phyloP scores from a whole-genome alignment of 2,329 filamentous ascomycete species.

The Phyllosticta citrichinensis region DNA sequence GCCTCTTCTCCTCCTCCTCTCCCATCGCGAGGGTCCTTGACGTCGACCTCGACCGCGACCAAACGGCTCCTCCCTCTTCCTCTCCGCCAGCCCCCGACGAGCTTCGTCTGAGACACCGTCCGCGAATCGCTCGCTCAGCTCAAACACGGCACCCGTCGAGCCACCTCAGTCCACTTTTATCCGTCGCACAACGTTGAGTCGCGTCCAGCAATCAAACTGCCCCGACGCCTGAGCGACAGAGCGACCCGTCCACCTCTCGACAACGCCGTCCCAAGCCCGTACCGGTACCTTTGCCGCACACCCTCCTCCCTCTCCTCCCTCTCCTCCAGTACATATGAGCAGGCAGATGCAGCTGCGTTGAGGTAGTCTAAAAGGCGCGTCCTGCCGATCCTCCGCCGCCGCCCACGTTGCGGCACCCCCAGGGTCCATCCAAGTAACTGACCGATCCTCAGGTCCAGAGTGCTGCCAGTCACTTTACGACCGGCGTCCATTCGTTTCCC shows the following conservation, averaged over 20 bases:
- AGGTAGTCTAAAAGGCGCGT: conserved; percentile 22
- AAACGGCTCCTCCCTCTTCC: background rate
- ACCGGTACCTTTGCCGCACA: background rate
- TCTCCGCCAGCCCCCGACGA: conserved; percentile 9
- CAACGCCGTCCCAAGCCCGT: background rate
- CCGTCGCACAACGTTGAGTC: conserved; percentile 11
- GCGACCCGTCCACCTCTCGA: background rate
- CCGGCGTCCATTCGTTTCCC: conserved; percentile 33
- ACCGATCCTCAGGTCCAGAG: conserved; percentile 5
- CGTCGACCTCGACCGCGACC: background rate
- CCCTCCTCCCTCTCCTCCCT: conserved; percentile 3
- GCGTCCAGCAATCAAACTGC: conserved; percentile 10
- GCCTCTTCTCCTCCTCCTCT: background rate
- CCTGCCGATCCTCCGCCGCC: conserved; percentile 10
- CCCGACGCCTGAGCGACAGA: conserved; percentile 7
- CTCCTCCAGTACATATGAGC: conserved; percentile 3
- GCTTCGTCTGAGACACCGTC: conserved; percentile 8
- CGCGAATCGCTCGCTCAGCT: conserved; percentile 1
- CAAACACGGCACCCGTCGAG: conserved; percentile 9
- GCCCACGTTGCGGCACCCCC: conserved; percentile 9
- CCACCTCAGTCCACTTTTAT: conserved; percentile 12
- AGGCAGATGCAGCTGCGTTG: conserved; percentile 25
- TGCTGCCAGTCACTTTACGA: conserved; percentile 20
- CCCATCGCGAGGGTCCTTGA: background rate
- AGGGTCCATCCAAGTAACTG: conserved; percentile 6